These are phyloP conservation scores for Turritis glabra DNA, from an alignment of 345 rosid genomes.

Conservation along the genomic window DNA sequence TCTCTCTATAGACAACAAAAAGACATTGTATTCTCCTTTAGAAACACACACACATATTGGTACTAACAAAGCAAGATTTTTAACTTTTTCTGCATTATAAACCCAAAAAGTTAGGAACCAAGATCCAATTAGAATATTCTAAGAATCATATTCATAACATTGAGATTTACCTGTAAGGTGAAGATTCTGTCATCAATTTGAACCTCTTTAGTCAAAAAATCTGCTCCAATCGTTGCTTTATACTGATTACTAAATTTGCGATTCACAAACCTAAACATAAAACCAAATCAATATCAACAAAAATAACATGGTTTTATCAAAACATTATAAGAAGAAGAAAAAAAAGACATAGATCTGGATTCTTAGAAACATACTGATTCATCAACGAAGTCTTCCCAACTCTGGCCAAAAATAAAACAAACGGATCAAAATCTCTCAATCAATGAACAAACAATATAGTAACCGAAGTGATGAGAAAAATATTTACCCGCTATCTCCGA, in stretches of 20 bases:
- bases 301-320: not conserved
- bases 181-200: conserved; percentile 84
- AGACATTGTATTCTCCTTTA: not conserved
- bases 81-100: not conserved
- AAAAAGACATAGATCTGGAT: conserved; percentile 13
- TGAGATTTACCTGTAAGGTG: conserved; percentile 77
- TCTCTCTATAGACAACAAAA: no score
- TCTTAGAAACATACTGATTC: conserved; percentile 75
- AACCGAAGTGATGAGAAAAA: not conserved
- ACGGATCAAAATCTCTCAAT: not conserved
- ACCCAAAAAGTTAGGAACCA: not conserved
- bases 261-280: conserved; percentile 71
- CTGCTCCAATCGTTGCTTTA: conserved; percentile 94
- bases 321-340: not conserved
- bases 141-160: not conserved
- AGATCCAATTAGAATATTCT: conserved; percentile 26
- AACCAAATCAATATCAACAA: not conserved
- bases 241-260: conserved; percentile 90
- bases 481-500: conserved; percentile 81
- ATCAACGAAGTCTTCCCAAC: conserved; percentile 94
- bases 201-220: conserved; percentile 92
- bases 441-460: not conserved
- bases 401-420: conserved; percentile 36
- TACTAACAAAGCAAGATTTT: not conserved
- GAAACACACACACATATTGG: not conserved